Percentiles rank a stretch among this genome's conserved stretches.
Evolutionary conservation across 1,284 basidiomycete genomes (phyloP).

Genomic region (Wolfiporia cocos): DNA sequence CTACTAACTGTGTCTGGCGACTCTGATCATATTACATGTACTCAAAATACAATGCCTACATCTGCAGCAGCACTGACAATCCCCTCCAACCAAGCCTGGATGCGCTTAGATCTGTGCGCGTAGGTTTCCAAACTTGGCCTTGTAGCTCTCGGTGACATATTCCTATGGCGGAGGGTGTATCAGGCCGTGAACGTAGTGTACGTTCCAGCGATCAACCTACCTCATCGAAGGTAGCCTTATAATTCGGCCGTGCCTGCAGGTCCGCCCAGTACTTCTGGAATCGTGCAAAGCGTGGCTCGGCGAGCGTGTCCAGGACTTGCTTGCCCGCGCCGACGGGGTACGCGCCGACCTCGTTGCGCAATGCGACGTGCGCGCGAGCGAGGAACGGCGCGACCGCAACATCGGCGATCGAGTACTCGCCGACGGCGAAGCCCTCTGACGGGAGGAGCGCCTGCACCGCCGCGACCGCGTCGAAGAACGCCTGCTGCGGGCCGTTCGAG

Average conservation of each 20-base stretch:
- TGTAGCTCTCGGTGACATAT: conserved; percentile 9
- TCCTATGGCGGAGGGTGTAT: conserved; percentile 2
- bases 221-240: conserved; percentile 25
- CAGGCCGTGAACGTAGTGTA: not conserved
- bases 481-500: conserved; percentile 31
- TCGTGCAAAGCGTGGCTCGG: conserved; percentile 21
- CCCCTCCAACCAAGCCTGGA: no score
- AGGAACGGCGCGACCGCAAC: conserved; percentile 38
- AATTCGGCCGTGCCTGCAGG: conserved; percentile 22
- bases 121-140: conserved; percentile 9
- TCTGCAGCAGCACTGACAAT: no score
- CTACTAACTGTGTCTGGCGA: no score
- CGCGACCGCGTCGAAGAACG: conserved; percentile 28
- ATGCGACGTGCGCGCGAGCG: conserved; percentile 19
- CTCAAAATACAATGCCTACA: no score
- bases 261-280: conserved; percentile 24
- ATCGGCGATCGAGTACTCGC: conserved; percentile 45
- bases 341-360: conserved; percentile 27
- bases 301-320: conserved; percentile 20
- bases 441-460: conserved; percentile 29
- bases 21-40: no score
- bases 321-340: conserved; percentile 23
- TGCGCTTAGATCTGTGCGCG: conserved; percentile 12
- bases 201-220: conserved; percentile 15
- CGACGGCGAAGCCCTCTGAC: conserved; percentile 24